Evolutionary conservation across 2,329 filamentous ascomycete genomes (phyloP).

Genomic region (Chlorencoelia australis): DNA sequence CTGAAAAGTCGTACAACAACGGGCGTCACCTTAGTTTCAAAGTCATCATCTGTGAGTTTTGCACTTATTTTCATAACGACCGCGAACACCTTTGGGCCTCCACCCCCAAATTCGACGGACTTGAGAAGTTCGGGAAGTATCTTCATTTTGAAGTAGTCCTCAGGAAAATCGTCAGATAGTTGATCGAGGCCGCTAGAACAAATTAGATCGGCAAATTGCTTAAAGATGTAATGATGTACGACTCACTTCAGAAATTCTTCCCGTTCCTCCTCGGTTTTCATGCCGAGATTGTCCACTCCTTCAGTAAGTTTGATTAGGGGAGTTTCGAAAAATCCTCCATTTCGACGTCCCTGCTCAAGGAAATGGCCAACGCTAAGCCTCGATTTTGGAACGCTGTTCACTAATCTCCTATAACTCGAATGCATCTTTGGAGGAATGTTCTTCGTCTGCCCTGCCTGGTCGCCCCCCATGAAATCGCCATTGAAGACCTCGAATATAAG

Average conservation of each 20-base stretch:
- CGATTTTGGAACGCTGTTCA: constrained; percentile 82
- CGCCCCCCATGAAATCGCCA: constrained; percentile 63
- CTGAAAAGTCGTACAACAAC: constrained; percentile 80
- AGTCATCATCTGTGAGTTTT: constrained; percentile 84
- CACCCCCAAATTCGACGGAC: constrained; percentile 95
- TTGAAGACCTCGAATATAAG: constrained; percentile 90
- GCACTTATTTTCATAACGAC: constrained; percentile 85
- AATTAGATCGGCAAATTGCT: constrained; percentile 7
- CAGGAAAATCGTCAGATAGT: constrained; percentile 86
- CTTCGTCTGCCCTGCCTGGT: constrained; percentile 79
- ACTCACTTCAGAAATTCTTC: constrained; percentile 69
- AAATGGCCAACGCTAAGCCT: constrained; percentile 78
- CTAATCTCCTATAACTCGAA: constrained; percentile 78
- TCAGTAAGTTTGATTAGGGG: constrained; percentile 86
- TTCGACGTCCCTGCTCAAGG: constrained; percentile 75
- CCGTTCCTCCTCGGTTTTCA: constrained; percentile 76
- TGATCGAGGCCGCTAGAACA: constrained; percentile 60
- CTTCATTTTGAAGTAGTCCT: constrained; percentile 98
- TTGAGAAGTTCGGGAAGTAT: constrained; percentile 93
- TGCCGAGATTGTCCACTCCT: constrained; percentile 81
- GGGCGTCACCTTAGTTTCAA: constrained; percentile 72
- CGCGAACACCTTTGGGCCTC: constrained; percentile 79
- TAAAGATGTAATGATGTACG: not conserved
- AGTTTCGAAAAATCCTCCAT: constrained; percentile 84
- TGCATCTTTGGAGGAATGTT: constrained; percentile 83